Base-by-base conservation (phyloP, 495 filamentous ascomycete species). In the Chaetomium fimeti region DNA sequence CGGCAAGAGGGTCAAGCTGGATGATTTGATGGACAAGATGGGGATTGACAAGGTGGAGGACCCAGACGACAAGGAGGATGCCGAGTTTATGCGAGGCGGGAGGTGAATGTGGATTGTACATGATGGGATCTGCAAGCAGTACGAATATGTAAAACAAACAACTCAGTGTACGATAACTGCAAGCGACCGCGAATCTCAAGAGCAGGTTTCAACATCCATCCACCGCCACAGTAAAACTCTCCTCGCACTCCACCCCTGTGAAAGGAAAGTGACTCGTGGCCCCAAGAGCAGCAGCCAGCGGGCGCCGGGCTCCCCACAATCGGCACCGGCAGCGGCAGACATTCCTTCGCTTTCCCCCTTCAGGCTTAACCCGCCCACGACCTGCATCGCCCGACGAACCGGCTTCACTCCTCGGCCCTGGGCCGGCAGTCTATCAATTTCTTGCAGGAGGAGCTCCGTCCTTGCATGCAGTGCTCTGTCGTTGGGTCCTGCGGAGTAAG, bases 1-100 rank as follows among this genome's bases (percentile, higher is more conserved):
- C 20, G 83, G 82, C 38, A 85, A 65, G 63, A 75, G 70, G 57
- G 60, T 77, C 54, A 83, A 82, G 74, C 71, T 83, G 45, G 71
- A 70, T 43, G 77, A 79, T 54, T 66, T 78, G 45, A 60, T 82
- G 64, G 63, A 77, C 60, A 77, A 81, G 63, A 65, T 79, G 57
- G 65, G 66, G 27, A 62, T 68, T 12, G 72, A 78, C 2, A 42
- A 70, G 27, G 29, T 68, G 11, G 66, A 71, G 58, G 68, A 70
- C 42, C 29, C 58, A 28, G 63, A 70, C 27, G 73, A 73, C 20
- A 27, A 36, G 27, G 71, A 70, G 53, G 71, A 70, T 56, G 51
- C 20, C n/a, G 60, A 60, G 48, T 63, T 60, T 42, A 27, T 63
- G 60, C 40, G 38, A n/a, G 27, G 24, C 38, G 32, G 27, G 36